phyloP scores from a whole-genome alignment of 2,329 filamentous ascomycete species.

The Colletotrichum sp. region DNA sequence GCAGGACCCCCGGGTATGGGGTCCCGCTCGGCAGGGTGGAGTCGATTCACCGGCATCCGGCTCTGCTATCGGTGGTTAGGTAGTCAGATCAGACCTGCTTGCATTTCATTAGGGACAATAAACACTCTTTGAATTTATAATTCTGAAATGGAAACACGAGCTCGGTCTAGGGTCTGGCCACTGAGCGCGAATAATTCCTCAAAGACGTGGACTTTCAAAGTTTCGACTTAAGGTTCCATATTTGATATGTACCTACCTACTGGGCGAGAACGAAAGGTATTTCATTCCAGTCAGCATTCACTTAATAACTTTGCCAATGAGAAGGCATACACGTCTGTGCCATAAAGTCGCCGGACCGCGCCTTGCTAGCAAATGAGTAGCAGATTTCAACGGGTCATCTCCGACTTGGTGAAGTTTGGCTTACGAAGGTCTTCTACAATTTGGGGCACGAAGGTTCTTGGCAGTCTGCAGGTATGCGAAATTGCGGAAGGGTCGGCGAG shows the following conservation, averaged over 20 bases:
- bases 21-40: not conserved
- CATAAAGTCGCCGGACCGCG: not conserved
- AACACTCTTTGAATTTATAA: not conserved
- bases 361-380: not conserved
- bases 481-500: not conserved
- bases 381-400: not conserved
- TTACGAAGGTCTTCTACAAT: not conserved
- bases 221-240: not conserved
- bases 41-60: not conserved
- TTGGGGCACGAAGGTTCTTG: fast-evolving
- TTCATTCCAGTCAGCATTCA: not conserved
- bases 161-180: not conserved
- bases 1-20: not conserved
- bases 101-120: not conserved
- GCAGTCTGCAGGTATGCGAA: not conserved
- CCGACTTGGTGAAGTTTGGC: not conserved
- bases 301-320: not conserved
- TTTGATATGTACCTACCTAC: not conserved
- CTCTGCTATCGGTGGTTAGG: not conserved
- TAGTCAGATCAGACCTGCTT: not conserved
- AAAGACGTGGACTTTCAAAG: not conserved
- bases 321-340: not conserved
- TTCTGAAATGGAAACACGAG: fast-evolving
- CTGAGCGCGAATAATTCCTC: not conserved
- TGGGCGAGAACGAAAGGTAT: not conserved